phyloP scores from a whole-genome alignment of 2,329 filamentous ascomycete species.

The Botryotinia calthae region DNA sequence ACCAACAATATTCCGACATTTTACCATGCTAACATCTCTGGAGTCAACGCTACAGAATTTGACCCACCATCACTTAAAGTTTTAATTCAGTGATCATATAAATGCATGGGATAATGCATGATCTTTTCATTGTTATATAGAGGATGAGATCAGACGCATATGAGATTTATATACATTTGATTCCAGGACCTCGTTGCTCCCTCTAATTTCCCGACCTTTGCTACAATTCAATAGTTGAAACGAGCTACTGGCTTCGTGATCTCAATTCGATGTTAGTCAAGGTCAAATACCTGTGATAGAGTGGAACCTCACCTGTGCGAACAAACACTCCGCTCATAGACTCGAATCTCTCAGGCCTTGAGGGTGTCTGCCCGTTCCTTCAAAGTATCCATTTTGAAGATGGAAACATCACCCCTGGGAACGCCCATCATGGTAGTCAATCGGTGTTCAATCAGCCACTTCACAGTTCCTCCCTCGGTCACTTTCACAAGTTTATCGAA shows the following conservation, averaged over 20 bases:
- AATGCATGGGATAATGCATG: neutral
- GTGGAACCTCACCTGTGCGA: neutral
- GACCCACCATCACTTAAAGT: neutral
- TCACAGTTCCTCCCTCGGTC: neutral
- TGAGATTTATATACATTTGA: neutral
- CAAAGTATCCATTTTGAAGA: neutral
- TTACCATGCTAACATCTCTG: neutral
- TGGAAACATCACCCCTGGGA: neutral
- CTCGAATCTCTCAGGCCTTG: neutral
- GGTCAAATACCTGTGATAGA: neutral
- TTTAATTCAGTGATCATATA: neutral
- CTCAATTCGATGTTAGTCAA: neutral
- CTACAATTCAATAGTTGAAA: neutral
- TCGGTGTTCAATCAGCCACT: neutral
- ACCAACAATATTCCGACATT: accelerated
- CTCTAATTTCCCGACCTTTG: neutral
- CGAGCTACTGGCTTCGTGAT: neutral
- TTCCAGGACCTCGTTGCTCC: neutral
- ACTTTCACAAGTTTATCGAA: neutral
- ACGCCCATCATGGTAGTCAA: neutral
- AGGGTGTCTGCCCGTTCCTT: neutral
- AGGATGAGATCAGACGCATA: neutral
- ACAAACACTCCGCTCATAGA: neutral
- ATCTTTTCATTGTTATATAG: neutral
- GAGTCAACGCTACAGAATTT: neutral